Base-by-base conservation (phyloP, 179 eudicot species). In the Sideroxylon spinosum region DNA sequence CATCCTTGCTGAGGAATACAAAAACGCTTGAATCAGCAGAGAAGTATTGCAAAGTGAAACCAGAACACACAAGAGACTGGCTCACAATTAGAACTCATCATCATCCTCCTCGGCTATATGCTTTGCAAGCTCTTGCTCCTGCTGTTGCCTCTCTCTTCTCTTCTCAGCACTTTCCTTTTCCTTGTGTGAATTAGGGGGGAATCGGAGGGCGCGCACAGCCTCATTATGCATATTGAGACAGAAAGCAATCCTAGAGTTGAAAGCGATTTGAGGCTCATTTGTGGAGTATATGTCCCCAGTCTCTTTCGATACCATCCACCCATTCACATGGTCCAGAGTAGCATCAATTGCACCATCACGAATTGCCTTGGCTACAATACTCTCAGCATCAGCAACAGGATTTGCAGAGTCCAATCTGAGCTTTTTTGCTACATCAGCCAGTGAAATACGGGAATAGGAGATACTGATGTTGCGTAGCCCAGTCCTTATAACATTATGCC, bases 41-140 rank as follows among this genome's bases (percentile, higher is more conserved):
- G 48, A 69, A 20, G 28, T 29, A 16, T n/a, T 65, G 37, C 69
- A 14, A 26, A 16, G 69, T 28, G 19, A 7, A 71, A 26, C 16
- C 44, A 52, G 62, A 56, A 6, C 48, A 32, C 29, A 55, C 9
- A 29, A 37, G 25, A 29, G 6, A 12, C 6, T n/a, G 11, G 25
- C 63, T 57, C 16, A 9, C 56, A 68, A 67, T 88, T 77, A 94
- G 78, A 92, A 92, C 68, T 95, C 98, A 22, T 95, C 98, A 70
- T 95, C 98, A 63, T 95, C 98, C 78, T 95, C 98, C 78, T 95
- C 98, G 0, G 99, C 98, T 70, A 95, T 95, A 78, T 93, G 98
- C 82, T 95, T 87, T 6, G 97, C 98, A 74, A 95, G 97, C 82
- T 95, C 98, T 78, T 95, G 99, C 86, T 95, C 98, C 79, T 95